phyloP scores from a whole-genome alignment of 2,329 filamentous ascomycete species.

The Ciborinia camelliae region DNA sequence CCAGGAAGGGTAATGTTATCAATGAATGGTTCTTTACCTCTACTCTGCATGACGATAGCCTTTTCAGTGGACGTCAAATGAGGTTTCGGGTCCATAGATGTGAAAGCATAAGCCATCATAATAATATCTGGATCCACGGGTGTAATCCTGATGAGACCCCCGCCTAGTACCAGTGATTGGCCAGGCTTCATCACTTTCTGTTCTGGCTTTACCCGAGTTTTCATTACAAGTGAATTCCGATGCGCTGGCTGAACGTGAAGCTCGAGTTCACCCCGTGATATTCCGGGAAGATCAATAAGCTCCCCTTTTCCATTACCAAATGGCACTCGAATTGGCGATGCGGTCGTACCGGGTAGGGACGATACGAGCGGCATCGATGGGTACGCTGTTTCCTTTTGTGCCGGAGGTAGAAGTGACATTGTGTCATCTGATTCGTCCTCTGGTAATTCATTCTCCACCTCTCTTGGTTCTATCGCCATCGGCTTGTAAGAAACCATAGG shows the following conservation, averaged over 20 bases:
- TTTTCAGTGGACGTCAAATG: slow-evolving; percentile 81
- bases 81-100: slow-evolving; percentile 58
- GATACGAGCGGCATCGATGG: slow-evolving; percentile 86
- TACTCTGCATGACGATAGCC: slow-evolving; percentile 68
- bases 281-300: slow-evolving; percentile 85
- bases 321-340: slow-evolving; percentile 87
- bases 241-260: slow-evolving; percentile 65
- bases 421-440: slow-evolving; percentile 25
- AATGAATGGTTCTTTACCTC: slow-evolving; percentile 57
- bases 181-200: slow-evolving; percentile 70
- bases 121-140: slow-evolving; percentile 62
- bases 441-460: slow-evolving; percentile 17
- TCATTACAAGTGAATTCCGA: slow-evolving; percentile 73
- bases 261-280: slow-evolving; percentile 71
- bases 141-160: slow-evolving; percentile 84
- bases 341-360: slow-evolving; percentile 85
- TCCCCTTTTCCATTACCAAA: slow-evolving; percentile 86
- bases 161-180: slow-evolving; percentile 72
- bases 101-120: slow-evolving; percentile 82
- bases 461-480: slow-evolving; percentile 19
- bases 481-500: not conserved
- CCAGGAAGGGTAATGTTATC: slow-evolving; percentile 61
- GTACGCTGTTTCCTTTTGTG: slow-evolving; percentile 68
- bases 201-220: slow-evolving; percentile 66
- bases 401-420: slow-evolving; percentile 67